Evolutionary conservation across 2,329 filamentous ascomycete genomes (phyloP), one percentile per base, ranked within the genome.

Genomic region (Chrysosphaeria jannelii): DNA sequence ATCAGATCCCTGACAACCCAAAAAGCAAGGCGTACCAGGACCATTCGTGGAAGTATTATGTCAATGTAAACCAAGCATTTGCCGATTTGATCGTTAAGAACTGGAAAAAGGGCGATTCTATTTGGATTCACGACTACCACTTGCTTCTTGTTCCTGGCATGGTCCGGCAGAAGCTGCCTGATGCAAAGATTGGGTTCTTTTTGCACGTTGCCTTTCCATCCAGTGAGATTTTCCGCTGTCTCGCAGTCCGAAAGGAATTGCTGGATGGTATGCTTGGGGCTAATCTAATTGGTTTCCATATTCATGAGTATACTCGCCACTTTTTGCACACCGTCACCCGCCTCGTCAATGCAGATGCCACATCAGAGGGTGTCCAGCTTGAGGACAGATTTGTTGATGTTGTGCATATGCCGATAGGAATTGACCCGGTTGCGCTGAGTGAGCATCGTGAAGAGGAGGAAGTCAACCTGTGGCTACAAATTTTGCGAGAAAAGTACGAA

Each of bases 21-120:
- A 90, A 90, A 53, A 91, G 78, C 60, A 93, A 93, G 43, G 81
- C 81, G 0, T 93, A 90, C 41, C 71, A 89, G 42, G 81, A 93
- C 35, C 79, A 93, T 44, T 91, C 79, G 1, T 93, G 79, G 76
- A 60, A 78, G 34, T 89, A 75, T 48, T 93, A 93, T 36, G 70
- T 78, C 39, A 75, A 74, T 25, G 58, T 91, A 38, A 91, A 91
- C 46, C 70, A 85, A 42, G 75, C 70, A 3, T 91, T 93, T 44
- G 81, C 81, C 15, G 72, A 91, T 40, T 69, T 68, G 39, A 78
- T 93, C 28, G 53, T 89, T 22, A 69, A 69, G 41, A 75, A 79
- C 45, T 93, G 81, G 67, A 91, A 90, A 50, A 65, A 70, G 14
- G 78, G 76, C 20, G 85, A 93, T 39, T 63, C 72, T 22, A 71